Evolutionary conservation across 2,329 filamentous ascomycete species (phyloP).

Genomic region (Lachnellula arida): DNA sequence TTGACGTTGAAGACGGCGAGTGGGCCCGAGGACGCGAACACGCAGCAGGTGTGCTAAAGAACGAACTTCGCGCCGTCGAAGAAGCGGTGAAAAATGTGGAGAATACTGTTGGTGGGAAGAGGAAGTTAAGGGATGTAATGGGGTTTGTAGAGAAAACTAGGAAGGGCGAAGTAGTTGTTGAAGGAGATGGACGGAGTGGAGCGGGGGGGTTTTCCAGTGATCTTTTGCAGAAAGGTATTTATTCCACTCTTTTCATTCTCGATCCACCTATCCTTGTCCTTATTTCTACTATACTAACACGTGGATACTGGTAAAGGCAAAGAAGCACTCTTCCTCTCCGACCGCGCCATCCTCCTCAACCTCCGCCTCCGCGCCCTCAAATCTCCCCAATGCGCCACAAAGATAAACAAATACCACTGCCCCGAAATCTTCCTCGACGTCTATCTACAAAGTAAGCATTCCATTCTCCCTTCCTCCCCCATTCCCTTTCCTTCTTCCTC

Average conservation of each 20-base stretch:
- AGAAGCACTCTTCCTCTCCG: slow-evolving; percentile 89
- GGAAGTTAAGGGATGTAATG: slow-evolving; percentile 87
- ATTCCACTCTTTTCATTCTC: no score
- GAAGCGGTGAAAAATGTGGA: slow-evolving; percentile 72
- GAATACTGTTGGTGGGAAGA: slow-evolving; percentile 69
- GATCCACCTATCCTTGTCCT: background rate
- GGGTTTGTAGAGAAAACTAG: slow-evolving; percentile 84
- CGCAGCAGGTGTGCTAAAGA: slow-evolving; percentile 73
- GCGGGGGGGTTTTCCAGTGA: slow-evolving; percentile 91
- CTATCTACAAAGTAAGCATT: slow-evolving; percentile 65
- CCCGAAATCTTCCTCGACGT: slow-evolving; percentile 98
- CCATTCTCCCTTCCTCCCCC: no score
- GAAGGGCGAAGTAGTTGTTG: slow-evolving; percentile 77
- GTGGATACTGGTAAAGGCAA: slow-evolving; percentile 53
- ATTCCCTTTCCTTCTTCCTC: no score
- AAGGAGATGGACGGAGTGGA: slow-evolving; percentile 77
- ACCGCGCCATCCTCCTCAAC: slow-evolving; percentile 83
- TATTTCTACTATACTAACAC: background rate
- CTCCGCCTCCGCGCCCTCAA: slow-evolving; percentile 86
- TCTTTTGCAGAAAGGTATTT: slow-evolving; percentile 73
- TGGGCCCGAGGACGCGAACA: slow-evolving; percentile 85
- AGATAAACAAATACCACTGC: slow-evolving; percentile 92
- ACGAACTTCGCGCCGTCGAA: slow-evolving; percentile 82
- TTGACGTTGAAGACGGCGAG: slow-evolving; percentile 87
- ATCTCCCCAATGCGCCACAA: slow-evolving; percentile 78